Base-by-base conservation (phyloP, 2,329 filamentous ascomycete species). In the Colletotrichum zoysiae region DNA sequence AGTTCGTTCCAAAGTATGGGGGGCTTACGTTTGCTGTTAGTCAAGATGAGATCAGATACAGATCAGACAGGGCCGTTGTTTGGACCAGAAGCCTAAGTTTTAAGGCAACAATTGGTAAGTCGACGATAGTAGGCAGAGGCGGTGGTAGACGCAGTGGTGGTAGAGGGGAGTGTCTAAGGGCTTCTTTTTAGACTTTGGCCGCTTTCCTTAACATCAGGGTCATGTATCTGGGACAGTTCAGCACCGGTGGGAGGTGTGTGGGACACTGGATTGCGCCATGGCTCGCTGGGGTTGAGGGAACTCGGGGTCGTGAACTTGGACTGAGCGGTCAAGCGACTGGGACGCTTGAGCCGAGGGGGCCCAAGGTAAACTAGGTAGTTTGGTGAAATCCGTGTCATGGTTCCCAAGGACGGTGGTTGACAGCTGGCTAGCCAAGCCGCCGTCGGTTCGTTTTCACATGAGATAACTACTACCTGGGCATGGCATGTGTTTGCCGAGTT, bases 11-110 rank as follows among this genome's bases (percentile, higher is more conserved):
- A 71, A 55, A 71, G 65, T 69, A 69, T 59, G 65, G 65, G 65
- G 65, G 46, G 64, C 69, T 71, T 71, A 66, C 65, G 69, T 69
- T 71, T 69, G 59, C 53, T 40, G 65, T 71, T 69, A 64, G 69
- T 69, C 69, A 69, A 69, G 38, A 69, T 71, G 64, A 66, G 69
- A 71, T 55, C 69, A 60, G 65, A 71, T 59, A 55, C 50, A 65
- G 30, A 64, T 64, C 23, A 40, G 38, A 56, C 65, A 51, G 53
- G 53, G 65, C 53, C 14, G n/a, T 20, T 64, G 59, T 64, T 67
- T 69, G 65, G 69, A 59, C 35, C 53, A 42, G 42, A 55, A 69
- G 51, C 57, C 51, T 58, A 58, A 56, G n/a, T 53, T 44, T 57
- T 50, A 33, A 62, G 65, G 65, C 51, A 18, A 42, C 33, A 2